phyloP scores from a whole-genome alignment of 2,329 filamentous ascomycete species.

The Colletotrichum abscissum region DNA sequence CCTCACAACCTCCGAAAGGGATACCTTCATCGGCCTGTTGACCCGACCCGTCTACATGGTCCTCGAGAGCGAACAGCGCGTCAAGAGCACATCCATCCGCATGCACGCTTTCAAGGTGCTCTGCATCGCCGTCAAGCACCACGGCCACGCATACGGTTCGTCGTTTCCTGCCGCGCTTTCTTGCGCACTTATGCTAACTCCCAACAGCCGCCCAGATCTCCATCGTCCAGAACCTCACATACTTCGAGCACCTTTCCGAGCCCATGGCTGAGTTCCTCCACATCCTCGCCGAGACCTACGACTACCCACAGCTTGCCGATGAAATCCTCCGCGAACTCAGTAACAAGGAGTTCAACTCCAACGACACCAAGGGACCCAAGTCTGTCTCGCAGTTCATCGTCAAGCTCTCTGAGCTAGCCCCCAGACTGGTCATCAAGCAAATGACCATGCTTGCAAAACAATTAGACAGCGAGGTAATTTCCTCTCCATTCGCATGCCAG shows the following conservation, averaged over 20 bases:
- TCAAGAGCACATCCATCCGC: slow-evolving; percentile 87
- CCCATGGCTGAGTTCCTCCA: slow-evolving; percentile 99
- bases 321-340: slow-evolving; percentile 94
- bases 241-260: slow-evolving; percentile 98
- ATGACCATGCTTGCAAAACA: slow-evolving; percentile 96
- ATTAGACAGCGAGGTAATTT: slow-evolving; percentile 85
- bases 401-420: slow-evolving; percentile 91
- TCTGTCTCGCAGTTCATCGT: slow-evolving; percentile 95
- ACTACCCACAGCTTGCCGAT: slow-evolving; percentile 94
- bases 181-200: slow-evolving; percentile 42
- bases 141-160: slow-evolving; percentile 94
- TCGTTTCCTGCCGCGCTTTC: slow-evolving; percentile 25
- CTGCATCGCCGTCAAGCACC: slow-evolving; percentile 96
- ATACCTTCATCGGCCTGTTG: slow-evolving; percentile 92
- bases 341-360: slow-evolving; percentile 98
- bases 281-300: slow-evolving; percentile 96
- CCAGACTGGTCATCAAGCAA: slow-evolving; percentile 94
- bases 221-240: slow-evolving; percentile 96
- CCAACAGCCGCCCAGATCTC: slow-evolving; percentile 88
- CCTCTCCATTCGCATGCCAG: too few relatives aligned
- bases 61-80: slow-evolving; percentile 91
- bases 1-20: slow-evolving; percentile 93
- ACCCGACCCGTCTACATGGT: slow-evolving; percentile 94
- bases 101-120: slow-evolving; percentile 99
- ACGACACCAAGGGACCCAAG: slow-evolving; percentile 94